Conservation (phyloP, 768 basidiomycete species). For the Lactarius vividus region DNA sequence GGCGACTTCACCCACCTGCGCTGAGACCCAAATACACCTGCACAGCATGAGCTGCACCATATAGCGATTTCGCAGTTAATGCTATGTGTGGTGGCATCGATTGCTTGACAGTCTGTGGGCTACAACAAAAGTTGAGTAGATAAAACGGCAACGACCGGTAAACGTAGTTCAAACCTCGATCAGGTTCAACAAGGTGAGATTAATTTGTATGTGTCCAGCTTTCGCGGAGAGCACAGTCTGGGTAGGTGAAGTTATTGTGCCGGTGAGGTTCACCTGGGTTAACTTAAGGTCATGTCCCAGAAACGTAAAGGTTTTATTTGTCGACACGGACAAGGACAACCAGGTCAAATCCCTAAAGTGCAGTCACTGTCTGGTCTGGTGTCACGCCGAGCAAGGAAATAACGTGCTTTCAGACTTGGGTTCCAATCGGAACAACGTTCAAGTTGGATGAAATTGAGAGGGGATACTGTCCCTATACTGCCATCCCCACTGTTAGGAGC, state of each 20-base stretch:
- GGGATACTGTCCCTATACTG: no score
- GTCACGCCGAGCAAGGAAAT: neutral
- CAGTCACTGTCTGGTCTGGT: neutral
- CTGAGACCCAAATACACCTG: slow-evolving; percentile 43
- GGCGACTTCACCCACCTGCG: slow-evolving; percentile 32
- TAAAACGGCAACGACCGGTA: neutral
- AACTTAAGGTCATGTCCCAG: slow-evolving; percentile 12
- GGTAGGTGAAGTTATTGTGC: slow-evolving; percentile 37
- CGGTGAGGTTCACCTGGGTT: slow-evolving; percentile 26
- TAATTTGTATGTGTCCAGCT: slow-evolving; percentile 39
- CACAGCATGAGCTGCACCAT: slow-evolving; percentile 36
- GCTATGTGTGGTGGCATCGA: slow-evolving; percentile 40
- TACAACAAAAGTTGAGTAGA: slow-evolving; percentile 16
- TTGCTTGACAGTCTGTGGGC: slow-evolving; percentile 38
- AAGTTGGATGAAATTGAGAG: no score
- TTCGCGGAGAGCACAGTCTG: slow-evolving; percentile 34
- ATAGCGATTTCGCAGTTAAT: slow-evolving; percentile 33
- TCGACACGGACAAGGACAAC: slow-evolving; percentile 18
- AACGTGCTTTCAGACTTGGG: no score
- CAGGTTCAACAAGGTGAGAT: slow-evolving; percentile 39
- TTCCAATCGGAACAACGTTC: no score
- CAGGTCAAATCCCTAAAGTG: slow-evolving; percentile 21
- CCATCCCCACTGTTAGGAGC: no score
- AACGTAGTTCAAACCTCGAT: slow-evolving; percentile 34
- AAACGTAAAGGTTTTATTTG: slow-evolving; percentile 22